Evolutionary conservation across 2,329 filamentous ascomycete species (phyloP).

Genomic region (Cladosporium sp.): DNA sequence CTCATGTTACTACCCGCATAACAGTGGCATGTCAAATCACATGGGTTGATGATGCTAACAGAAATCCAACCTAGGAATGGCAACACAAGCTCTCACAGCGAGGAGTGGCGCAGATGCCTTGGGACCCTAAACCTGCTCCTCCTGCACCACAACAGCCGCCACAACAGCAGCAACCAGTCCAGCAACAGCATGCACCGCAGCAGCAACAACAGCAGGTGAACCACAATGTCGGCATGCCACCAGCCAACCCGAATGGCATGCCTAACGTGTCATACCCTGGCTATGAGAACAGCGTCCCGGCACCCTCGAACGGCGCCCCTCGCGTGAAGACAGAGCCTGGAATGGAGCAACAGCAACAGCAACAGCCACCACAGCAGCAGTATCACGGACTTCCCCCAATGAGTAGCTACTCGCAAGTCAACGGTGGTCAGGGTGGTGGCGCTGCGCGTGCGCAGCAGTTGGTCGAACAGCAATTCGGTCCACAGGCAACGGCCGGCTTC

Average conservation of each 20-base stretch:
- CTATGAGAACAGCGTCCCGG: slow-evolving; percentile 6
- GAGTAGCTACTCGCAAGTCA: slow-evolving; percentile 21
- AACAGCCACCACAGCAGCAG: slow-evolving; percentile 23
- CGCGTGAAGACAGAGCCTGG: slow-evolving; percentile 52
- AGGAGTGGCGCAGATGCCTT: slow-evolving; percentile 83
- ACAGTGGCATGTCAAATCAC: background rate
- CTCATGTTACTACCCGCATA: background rate
- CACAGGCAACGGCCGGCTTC: slow-evolving; percentile 56
- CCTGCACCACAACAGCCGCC: slow-evolving; percentile 20
- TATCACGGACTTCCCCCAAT: slow-evolving; percentile 24
- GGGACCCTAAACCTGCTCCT: slow-evolving; percentile 80
- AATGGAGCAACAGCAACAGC: slow-evolving; percentile 26
- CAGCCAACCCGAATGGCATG: slow-evolving; percentile 8
- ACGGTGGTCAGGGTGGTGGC: slow-evolving; percentile 34
- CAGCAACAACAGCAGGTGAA: slow-evolving; percentile 26
- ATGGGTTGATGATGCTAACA: background rate
- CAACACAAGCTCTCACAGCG: slow-evolving; percentile 83
- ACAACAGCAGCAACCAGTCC: slow-evolving; percentile 14
- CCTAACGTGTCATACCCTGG: slow-evolving; percentile 5
- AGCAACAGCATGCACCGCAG: background rate
- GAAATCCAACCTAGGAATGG: slow-evolving; percentile 69
- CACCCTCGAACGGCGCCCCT: slow-evolving; percentile 14
- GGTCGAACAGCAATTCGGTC: slow-evolving; percentile 55
- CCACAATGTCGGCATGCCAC: slow-evolving; percentile 16
- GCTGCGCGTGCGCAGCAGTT: slow-evolving; percentile 48